These are phyloP conservation scores for Calonectria ilicicola DNA, from an alignment of 2,329 filamentous ascomycete genomes.

Conservation along the genomic window DNA sequence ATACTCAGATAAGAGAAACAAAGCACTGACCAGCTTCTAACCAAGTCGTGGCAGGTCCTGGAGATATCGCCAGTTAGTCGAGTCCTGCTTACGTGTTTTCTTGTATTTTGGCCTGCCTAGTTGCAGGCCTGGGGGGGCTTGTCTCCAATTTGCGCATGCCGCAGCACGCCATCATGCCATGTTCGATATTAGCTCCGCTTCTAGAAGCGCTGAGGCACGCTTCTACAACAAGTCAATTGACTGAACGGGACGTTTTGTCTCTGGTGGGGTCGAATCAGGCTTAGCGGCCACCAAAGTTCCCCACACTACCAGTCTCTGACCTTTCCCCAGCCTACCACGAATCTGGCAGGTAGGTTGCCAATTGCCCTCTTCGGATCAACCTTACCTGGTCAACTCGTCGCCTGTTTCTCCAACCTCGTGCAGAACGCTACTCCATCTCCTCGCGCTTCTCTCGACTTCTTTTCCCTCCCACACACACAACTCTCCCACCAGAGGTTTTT, in stretches of 20 bases:
- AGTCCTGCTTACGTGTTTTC: conserved; percentile 15
- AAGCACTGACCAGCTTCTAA: conserved; percentile 20
- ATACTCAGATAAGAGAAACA: conserved; percentile 15
- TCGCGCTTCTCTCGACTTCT: conserved; percentile 9
- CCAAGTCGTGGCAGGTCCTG: conserved; percentile 11
- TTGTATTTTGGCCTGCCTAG: neutral
- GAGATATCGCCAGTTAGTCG: conserved; percentile 4
- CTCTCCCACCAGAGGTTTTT: conserved; percentile 11
- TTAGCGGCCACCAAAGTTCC: conserved; percentile 34
- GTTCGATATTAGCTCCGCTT: conserved; percentile 15
- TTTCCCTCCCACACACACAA: conserved; percentile 12
- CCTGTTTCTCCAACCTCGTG: conserved; percentile 12
- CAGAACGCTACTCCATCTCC: conserved; percentile 26
- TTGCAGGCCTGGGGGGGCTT: neutral
- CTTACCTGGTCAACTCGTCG: conserved; percentile 25
- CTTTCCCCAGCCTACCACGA: conserved; percentile 38
- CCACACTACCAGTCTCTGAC: conserved; percentile 21
- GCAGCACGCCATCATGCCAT: conserved; percentile 19
- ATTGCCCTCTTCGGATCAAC: conserved; percentile 21
- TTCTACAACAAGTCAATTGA: neutral
- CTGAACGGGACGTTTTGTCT: conserved; percentile 3
- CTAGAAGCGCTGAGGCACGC: conserved; percentile 22
- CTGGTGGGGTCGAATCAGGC: conserved; percentile 23
- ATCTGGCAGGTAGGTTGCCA: conserved; percentile 39
- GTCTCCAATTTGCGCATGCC: neutral